Percentiles rank a stretch among this genome's conserved stretches.
Evolutionary conservation across 2,329 filamentous ascomycete species (phyloP).

Genomic region (Claviceps capensis): DNA sequence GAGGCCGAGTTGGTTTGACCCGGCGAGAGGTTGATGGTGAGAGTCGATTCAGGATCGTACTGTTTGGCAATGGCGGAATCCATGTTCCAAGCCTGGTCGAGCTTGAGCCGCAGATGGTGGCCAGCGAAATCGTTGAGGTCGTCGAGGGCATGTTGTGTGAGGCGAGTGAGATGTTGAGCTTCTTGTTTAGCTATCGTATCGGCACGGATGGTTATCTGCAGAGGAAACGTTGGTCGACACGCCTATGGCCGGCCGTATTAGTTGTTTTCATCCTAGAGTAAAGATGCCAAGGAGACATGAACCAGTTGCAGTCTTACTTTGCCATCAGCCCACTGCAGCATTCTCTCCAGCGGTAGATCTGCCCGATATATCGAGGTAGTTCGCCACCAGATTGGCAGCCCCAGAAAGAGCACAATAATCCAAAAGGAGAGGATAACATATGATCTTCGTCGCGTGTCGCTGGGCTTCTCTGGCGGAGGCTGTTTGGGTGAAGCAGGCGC

Average conservation of each 20-base stretch:
- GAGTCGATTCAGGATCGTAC: slow-evolving; percentile 37
- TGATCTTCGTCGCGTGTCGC: slow-evolving; percentile 55
- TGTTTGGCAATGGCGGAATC: slow-evolving; percentile 16
- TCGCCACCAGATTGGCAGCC: slow-evolving; percentile 89
- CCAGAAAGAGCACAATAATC: slow-evolving; percentile 69
- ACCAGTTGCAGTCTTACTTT: slow-evolving; percentile 41
- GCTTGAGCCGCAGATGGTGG: slow-evolving; percentile 54
- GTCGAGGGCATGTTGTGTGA: slow-evolving; percentile 78
- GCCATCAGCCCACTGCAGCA: slow-evolving; percentile 83
- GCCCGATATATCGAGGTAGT: slow-evolving; percentile 90
- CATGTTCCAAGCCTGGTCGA: slow-evolving; percentile 14
- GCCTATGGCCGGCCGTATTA: slow-evolving; percentile 38
- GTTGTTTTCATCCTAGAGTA: neutral
- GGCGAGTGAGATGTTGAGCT: slow-evolving; percentile 57
- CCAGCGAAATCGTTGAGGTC: slow-evolving; percentile 75
- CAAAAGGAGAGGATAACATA: slow-evolving; percentile 80
- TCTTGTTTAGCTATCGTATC: slow-evolving; percentile 51
- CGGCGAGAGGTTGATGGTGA: slow-evolving; percentile 58
- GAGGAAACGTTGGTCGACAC: slow-evolving; percentile 76
- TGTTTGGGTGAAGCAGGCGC: slow-evolving; percentile 13
- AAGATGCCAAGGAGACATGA: neutral
- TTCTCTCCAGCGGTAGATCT: slow-evolving; percentile 65
- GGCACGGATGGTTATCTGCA: slow-evolving; percentile 67
- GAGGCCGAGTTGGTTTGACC: slow-evolving; percentile 46
- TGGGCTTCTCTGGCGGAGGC: slow-evolving; percentile 66